Conservation (phyloP, 768 basidiomycete species). For the Lactifluus hygrophoroides region DNA sequence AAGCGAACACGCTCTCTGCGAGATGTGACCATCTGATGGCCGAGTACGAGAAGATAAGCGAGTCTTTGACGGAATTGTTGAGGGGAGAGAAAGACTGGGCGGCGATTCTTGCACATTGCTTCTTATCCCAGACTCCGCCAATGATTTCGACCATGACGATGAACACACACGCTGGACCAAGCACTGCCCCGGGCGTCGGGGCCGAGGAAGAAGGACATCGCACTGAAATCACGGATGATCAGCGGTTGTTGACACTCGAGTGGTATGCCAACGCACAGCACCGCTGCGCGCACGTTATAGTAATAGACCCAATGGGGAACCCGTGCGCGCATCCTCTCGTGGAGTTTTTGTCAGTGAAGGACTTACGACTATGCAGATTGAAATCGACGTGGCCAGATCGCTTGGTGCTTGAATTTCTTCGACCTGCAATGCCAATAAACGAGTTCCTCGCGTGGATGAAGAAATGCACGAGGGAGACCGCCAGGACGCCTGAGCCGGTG, state of each 20-base stretch:
- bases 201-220: not conserved
- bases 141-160: not conserved
- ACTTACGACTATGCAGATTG: not conserved
- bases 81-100: not conserved
- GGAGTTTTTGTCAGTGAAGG: too few species aligned
- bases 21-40: not conserved
- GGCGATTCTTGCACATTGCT: not conserved
- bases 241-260: not conserved
- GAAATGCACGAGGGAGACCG: not conserved
- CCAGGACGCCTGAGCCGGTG: not conserved
- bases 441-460: constrained; percentile 4
- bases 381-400: not conserved
- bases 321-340: not conserved
- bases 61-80: not conserved
- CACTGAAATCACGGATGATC: not conserved
- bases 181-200: not conserved
- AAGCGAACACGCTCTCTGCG: not conserved
- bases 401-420: not conserved
- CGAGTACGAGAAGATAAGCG: not conserved
- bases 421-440: not conserved
- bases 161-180: not conserved
- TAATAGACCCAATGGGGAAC: not conserved
- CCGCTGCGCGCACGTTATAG: not conserved
- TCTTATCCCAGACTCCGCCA: not conserved
- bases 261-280: not conserved